A percentile compares a stretch with the other conserved stretches of the same genome.
Conservation (phyloP, 1,139 yeast species). For the Saccharomyces hybrid region DNA sequence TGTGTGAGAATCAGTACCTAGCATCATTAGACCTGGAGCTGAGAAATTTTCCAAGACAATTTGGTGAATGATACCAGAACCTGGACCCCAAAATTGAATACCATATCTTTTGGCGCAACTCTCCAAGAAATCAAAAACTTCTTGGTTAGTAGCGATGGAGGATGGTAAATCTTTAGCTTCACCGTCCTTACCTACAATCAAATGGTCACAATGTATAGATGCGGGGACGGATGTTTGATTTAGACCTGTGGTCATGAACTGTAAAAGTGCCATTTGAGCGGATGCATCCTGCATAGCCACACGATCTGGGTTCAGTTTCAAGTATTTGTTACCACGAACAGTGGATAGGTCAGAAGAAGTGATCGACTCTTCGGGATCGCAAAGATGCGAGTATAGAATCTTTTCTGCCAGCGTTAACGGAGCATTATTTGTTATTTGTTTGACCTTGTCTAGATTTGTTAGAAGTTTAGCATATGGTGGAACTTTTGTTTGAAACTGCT, state of each 20-base stretch:
- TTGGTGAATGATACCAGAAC: too few species aligned
- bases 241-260: conserved; percentile 95
- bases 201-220: conserved; percentile 94
- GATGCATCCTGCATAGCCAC: conserved; percentile 99
- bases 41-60: conserved; percentile 36
- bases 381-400: conserved; percentile 84
- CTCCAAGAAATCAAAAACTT: conserved; percentile 87
- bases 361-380: conserved; percentile 73
- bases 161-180: conserved; percentile 67
- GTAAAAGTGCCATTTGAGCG: conserved; percentile 94
- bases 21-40: conserved; percentile 92
- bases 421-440: conserved; percentile 53
- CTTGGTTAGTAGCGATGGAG: conserved; percentile 79
- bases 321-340: conserved; percentile 76
- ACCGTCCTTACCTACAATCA: conserved; percentile 92
- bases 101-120: conserved; percentile 90
- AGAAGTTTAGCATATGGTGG: conserved; percentile 83
- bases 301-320: conserved; percentile 91
- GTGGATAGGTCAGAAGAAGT: conserved; percentile 38
- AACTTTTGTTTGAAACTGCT: conserved; percentile 56
- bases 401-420: conserved; percentile 93
- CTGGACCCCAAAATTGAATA: conserved; percentile 46
- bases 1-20: conserved; percentile 95
- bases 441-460: conserved; percentile 54
- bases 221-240: conserved; percentile 82